A percentile compares a stretch with the other conserved stretches of the same genome.
Evolutionary conservation across 2,329 filamentous ascomycete species (phyloP).

Genomic region (Hirsutella minnesotensis): DNA sequence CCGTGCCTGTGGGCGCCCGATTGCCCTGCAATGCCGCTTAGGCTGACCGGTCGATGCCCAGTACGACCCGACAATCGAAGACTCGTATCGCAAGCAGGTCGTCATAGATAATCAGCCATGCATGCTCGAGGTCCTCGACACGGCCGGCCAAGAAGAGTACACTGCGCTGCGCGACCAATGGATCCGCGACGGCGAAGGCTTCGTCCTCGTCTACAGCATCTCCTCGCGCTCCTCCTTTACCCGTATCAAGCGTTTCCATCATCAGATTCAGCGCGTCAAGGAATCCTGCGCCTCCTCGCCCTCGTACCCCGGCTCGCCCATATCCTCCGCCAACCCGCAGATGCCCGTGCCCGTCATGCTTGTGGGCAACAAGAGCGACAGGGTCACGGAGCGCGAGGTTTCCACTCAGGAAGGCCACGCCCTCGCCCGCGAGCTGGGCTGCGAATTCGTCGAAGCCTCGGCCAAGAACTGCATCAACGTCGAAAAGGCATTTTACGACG

Average conservation of each 20-base stretch:
- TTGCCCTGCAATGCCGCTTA: neutral
- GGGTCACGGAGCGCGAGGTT: slow-evolving; percentile 89
- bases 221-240: slow-evolving; percentile 91
- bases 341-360: slow-evolving; percentile 89
- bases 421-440: slow-evolving; percentile 80
- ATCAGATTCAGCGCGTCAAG: slow-evolving; percentile 95
- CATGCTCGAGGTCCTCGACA: slow-evolving; percentile 96
- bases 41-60: slow-evolving; percentile 18
- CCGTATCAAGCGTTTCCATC: slow-evolving; percentile 89
- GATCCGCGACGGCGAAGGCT: slow-evolving; percentile 96
- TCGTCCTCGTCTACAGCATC: slow-evolving; percentile 96
- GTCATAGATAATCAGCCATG: slow-evolving; percentile 91
- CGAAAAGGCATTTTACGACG: slow-evolving; percentile 96
- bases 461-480: slow-evolving; percentile 98
- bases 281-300: slow-evolving; percentile 72
- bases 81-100: slow-evolving; percentile 79
- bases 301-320: slow-evolving; percentile 64
- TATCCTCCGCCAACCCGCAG: slow-evolving; percentile 45
- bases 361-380: slow-evolving; percentile 96
- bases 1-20: neutral
- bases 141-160: slow-evolving; percentile 96
- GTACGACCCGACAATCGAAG: slow-evolving; percentile 83
- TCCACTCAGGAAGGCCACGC: slow-evolving; percentile 93
- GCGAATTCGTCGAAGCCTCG: slow-evolving; percentile 93
- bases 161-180: slow-evolving; percentile 93